Conservation (phyloP, 2,329 filamentous ascomycete species). For the Elsinoe arachidis region DNA sequence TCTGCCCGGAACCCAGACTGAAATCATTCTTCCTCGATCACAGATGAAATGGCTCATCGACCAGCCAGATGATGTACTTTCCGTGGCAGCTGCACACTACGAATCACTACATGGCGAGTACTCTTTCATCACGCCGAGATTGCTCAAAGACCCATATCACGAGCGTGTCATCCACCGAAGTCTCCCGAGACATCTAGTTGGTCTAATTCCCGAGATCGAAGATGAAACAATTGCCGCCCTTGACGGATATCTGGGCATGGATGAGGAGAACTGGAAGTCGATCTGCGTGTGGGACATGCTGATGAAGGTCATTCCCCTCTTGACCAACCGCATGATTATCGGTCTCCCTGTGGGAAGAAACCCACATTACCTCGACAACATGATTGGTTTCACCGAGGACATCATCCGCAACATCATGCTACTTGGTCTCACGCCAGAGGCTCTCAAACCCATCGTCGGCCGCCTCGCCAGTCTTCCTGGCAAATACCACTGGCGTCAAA, state of each 20-base stretch:
- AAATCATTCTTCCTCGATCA: slow-evolving; percentile 27
- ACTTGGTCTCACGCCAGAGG: slow-evolving; percentile 38
- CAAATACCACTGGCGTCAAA: slow-evolving; percentile 39
- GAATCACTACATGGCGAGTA: slow-evolving; percentile 33
- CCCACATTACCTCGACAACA: slow-evolving; percentile 38
- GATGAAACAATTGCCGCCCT: slow-evolving; percentile 31
- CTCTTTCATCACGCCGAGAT: slow-evolving; percentile 28
- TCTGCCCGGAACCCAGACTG: slow-evolving; percentile 9
- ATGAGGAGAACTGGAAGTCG: slow-evolving; percentile 31
- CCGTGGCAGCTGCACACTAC: slow-evolving; percentile 29
- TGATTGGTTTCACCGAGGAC: slow-evolving; percentile 43
- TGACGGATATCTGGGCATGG: slow-evolving; percentile 29
- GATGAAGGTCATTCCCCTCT: slow-evolving; percentile 31
- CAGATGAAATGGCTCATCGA: slow-evolving; percentile 32
- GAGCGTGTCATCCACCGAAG: slow-evolving; percentile 35
- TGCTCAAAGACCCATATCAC: slow-evolving; percentile 34
- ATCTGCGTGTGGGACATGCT: slow-evolving; percentile 31
- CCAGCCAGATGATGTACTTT: slow-evolving; percentile 35
- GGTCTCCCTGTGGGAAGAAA: slow-evolving; percentile 40
- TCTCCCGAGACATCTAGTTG: slow-evolving; percentile 32
- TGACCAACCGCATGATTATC: slow-evolving; percentile 39
- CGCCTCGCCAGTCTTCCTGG: slow-evolving; percentile 39
- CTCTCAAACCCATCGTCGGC: slow-evolving; percentile 44
- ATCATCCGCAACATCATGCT: slow-evolving; percentile 32
- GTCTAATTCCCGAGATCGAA: slow-evolving; percentile 29